Evolutionary conservation across 495 filamentous ascomycete species (phyloP), one percentile per base, ranked within the genome.

Genomic region (Aspergillus panamensis): DNA sequence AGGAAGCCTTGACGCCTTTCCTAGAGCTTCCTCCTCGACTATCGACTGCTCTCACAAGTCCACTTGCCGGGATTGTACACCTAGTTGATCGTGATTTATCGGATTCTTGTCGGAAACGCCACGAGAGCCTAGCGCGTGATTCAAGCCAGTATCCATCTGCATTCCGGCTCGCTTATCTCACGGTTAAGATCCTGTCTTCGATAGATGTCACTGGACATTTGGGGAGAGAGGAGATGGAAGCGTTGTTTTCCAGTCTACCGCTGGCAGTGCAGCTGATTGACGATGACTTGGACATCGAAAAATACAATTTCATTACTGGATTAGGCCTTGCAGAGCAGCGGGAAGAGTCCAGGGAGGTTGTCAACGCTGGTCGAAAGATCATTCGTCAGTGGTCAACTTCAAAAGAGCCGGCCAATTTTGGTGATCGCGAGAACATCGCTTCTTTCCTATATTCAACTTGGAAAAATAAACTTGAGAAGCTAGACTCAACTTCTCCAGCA

Each of bases 151-250:
- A 83, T 19, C 91, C 91, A 1, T 75, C 82, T 52, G 83, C 89
- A 16, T 82, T 92, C 31, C 79, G 94, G 49, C 85, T 95, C 74
- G 82, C 86, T 16, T 69, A 82, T 43, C 96, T 89, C 69, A 80
- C 81, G 0, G 73, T 78, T 13, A 79, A 75, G 49, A 63, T 92
- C 12, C 57, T 93, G 13, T 71, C 70, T 20, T 67, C 55, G 8
- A 61, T 67, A 21, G 59, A 73, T 12, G 30, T 76, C 10, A 55
- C 60, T 10, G 44, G 57, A 20, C 50, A 70, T n/a, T 59, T 79
- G 16, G 64, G 65, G 43, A 40, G 52, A 7, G 68, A 72, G 10
- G 64, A 70, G 31, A 64, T 73, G 8, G 64, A 73, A 25, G 71
- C 67, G 8, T 52, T 78, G n/a, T 71, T 81, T 54, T 71, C 70